These are phyloP conservation scores for Malassezia cuniculi DNA, from an alignment of 1,284 basidiomycete genomes.

Conservation along the genomic window DNA sequence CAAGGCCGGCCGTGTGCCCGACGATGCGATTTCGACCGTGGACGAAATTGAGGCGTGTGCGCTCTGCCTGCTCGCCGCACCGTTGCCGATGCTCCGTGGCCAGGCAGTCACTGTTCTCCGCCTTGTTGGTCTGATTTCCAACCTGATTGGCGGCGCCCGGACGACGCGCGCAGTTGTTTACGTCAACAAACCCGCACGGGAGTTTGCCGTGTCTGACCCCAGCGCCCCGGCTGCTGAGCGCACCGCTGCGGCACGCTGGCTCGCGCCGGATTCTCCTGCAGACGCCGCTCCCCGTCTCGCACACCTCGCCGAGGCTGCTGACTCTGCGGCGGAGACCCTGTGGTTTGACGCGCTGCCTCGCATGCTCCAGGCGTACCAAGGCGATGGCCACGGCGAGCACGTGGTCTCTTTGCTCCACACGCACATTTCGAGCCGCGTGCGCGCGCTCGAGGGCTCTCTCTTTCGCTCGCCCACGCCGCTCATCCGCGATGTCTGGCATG, in stretches of 20 bases:
- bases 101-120: constrained; percentile 26
- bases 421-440: constrained; percentile 1
- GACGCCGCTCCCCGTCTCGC: constrained; percentile 10
- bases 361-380: constrained; percentile 18
- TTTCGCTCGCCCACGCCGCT: background rate
- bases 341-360: constrained; percentile 47
- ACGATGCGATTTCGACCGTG: constrained; percentile 17
- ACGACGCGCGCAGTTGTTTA: background rate
- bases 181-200: background rate
- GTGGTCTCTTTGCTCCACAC: background rate
- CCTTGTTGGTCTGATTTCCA: constrained; percentile 31
- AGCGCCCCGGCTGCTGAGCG: constrained; percentile 24
- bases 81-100: constrained; percentile 55
- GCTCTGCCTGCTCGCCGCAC: constrained; percentile 59
- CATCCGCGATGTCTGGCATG: constrained; percentile 5
- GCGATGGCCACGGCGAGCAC: no score
- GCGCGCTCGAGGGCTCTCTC: no score
- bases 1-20: constrained; percentile 26
- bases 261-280: constrained; percentile 16
- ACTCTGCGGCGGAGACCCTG: constrained; percentile 45
- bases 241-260: constrained; percentile 21
- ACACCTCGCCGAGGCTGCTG: constrained; percentile 47
- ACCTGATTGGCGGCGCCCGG: background rate
- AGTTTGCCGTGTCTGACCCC: constrained; percentile 19
- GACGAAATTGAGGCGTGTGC: constrained; percentile 58